Evolutionary conservation across 2,329 filamentous ascomycete species (phyloP).

Genomic region (Exutisphaerella laricina): DNA sequence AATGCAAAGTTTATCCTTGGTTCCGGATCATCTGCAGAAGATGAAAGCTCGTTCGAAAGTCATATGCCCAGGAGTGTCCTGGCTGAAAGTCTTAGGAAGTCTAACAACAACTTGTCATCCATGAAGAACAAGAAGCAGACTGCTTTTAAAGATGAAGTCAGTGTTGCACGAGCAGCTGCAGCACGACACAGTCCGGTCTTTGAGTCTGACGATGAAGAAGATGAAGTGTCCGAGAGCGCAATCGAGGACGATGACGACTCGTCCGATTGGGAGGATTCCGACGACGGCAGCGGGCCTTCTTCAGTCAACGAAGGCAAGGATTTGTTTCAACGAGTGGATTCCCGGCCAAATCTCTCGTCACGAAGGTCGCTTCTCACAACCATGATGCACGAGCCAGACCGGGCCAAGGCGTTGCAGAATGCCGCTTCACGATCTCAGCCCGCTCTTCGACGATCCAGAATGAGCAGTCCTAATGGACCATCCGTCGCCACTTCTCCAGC

Average conservation of each 20-base stretch:
- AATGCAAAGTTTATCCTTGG: constrained; percentile 69
- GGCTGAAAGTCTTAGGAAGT: constrained; percentile 47
- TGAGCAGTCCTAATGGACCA: constrained; percentile 63
- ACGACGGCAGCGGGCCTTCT: constrained; percentile 69
- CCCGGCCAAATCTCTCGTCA: constrained; percentile 75
- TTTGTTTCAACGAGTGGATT: constrained; percentile 87
- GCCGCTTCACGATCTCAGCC: constrained; percentile 55
- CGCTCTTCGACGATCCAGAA: constrained; percentile 54
- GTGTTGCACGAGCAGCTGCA: constrained; percentile 50
- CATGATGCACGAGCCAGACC: constrained; percentile 76
- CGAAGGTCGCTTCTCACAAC: constrained; percentile 84
- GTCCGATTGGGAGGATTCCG: constrained; percentile 53
- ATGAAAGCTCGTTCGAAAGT: constrained; percentile 69
- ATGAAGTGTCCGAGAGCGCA: constrained; percentile 70
- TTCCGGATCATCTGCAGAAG: constrained; percentile 66
- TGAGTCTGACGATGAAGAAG: constrained; percentile 54
- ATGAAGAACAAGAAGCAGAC: constrained; percentile 63
- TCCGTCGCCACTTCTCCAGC: constrained; percentile 56
- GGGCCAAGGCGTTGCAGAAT: constrained; percentile 63
- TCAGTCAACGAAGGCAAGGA: constrained; percentile 63
- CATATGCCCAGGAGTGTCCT: constrained; percentile 55
- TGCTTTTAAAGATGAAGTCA: constrained; percentile 73
- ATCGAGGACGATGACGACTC: constrained; percentile 55
- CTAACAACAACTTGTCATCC: constrained; percentile 35
- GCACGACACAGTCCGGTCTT: constrained; percentile 58